Percentiles rank a stretch among this genome's conserved stretches.
Evolutionary conservation across 2,329 filamentous ascomycete species (phyloP).

Genomic region (Penicillium sp.): DNA sequence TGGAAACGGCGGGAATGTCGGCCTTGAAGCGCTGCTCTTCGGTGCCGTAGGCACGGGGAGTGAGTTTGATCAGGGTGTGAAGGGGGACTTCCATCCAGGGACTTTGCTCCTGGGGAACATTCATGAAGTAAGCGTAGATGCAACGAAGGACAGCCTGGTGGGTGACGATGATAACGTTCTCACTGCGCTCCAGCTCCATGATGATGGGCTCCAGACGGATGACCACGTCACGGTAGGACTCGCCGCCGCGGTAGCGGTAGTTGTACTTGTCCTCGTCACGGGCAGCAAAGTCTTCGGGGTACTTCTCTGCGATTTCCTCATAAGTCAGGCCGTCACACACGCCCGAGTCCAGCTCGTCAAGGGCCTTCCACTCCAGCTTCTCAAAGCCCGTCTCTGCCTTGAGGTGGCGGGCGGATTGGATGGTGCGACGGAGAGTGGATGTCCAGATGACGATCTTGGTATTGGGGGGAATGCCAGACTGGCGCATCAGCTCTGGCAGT

Average conservation of each 20-base stretch:
- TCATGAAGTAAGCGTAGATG: constrained; percentile 99
- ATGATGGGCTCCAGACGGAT: constrained; percentile 98
- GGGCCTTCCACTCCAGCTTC: constrained; percentile 96
- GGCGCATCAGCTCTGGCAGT: constrained; percentile 75
- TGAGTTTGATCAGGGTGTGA: constrained; percentile 94
- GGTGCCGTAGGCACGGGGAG: constrained; percentile 88
- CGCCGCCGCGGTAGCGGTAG: constrained; percentile 94
- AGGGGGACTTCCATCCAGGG: constrained; percentile 99
- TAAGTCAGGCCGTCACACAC: constrained; percentile 97
- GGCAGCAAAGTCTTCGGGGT: constrained; percentile 90
- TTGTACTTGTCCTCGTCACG: constrained; percentile 99
- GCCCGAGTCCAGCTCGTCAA: constrained; percentile 94
- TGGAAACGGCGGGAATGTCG: constrained; percentile 92
- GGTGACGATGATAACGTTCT: constrained; percentile 96
- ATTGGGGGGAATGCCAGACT: constrained; percentile 72
- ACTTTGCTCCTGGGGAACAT: constrained; percentile 83
- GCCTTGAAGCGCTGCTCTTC: constrained; percentile 83
- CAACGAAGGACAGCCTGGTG: constrained; percentile 95
- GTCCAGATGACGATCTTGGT: constrained; percentile 69
- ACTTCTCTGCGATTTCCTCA: constrained; percentile 84
- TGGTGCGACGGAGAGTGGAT: constrained; percentile 75
- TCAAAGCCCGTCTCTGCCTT: constrained; percentile 67
- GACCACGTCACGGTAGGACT: constrained; percentile 93
- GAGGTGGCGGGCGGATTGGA: constrained; percentile 81
- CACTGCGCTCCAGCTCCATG: constrained; percentile 94